phyloP scores from a whole-genome alignment of 495 filamentous ascomycete species.

The Penicillium paxilli region DNA sequence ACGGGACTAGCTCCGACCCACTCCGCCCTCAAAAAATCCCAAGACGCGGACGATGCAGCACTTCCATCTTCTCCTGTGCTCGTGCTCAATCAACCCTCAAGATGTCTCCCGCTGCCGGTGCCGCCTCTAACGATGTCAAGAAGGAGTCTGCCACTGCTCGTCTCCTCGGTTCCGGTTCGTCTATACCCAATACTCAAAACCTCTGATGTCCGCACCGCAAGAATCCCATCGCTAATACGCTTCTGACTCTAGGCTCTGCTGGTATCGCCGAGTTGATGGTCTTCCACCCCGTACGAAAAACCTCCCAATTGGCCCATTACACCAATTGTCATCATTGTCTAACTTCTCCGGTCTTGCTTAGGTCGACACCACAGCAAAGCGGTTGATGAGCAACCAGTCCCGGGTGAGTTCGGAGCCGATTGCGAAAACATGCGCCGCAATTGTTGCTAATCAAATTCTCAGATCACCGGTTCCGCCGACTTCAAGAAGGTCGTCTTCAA shows the following conservation, averaged over 20 bases:
- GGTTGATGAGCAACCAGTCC: slow-evolving; percentile 97
- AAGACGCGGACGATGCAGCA: slow-evolving; percentile 17
- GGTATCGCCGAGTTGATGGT: slow-evolving; percentile 95
- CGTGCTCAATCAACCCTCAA: slow-evolving; percentile 21
- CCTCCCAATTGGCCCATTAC: neutral
- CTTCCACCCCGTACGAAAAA: slow-evolving; percentile 81
- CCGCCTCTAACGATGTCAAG: slow-evolving; percentile 66
- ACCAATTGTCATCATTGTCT: slow-evolving; percentile 12
- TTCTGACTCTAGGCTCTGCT: slow-evolving; percentile 67
- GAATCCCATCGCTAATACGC: slow-evolving; percentile 19
- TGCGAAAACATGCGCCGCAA: slow-evolving; percentile 1
- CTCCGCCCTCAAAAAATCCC: slow-evolving; percentile 23
- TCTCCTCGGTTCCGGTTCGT: slow-evolving; percentile 85
- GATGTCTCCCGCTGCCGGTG: slow-evolving; percentile 55
- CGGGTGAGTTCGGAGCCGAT: slow-evolving; percentile 49
- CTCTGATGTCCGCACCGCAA: neutral
- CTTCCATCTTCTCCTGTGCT: slow-evolving; percentile 16
- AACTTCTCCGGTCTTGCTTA: slow-evolving; percentile 35
- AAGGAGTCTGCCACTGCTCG: slow-evolving; percentile 87
- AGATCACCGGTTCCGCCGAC: slow-evolving; percentile 61
- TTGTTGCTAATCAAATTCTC: slow-evolving; percentile 8
- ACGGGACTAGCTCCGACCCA: slow-evolving; percentile 30
- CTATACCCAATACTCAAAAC: neutral
- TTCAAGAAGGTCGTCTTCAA: slow-evolving; percentile 93
- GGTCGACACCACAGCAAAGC: slow-evolving; percentile 98